Evolutionary conservation across 1,284 basidiomycete genomes (phyloP), one percentile per base, ranked within the genome.

Genomic region (Peniophora sp.): DNA sequence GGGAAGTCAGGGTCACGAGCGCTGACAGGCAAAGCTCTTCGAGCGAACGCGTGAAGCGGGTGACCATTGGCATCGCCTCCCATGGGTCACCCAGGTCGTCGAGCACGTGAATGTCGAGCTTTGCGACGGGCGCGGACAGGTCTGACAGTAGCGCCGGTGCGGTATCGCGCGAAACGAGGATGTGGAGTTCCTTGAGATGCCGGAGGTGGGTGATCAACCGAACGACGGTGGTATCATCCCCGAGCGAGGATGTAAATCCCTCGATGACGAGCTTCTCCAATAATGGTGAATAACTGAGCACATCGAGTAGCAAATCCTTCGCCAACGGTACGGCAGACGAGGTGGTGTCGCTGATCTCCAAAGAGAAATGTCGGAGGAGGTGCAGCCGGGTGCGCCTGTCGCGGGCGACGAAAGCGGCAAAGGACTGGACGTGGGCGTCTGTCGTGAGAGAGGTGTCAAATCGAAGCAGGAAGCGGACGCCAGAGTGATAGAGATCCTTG

Each of bases 51-150:
- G 43, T 15, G 43, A 45, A 45, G 17, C 43, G 43, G 20, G 43
- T 24, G 17, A 45, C 43, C 20, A 22, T 45, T 9, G 43, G 43
- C 20, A 45, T 22, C n/a, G 43, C 43, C 23, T 45, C 43, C 20
- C 18, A 45, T 22, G 43, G 43, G 18, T 45, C 43, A n/a, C 43
- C 43, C 12, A 45, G 23, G 23, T 45, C 43, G 43, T 45, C 43
- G 43, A 45, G 43, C 12, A 45, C 43, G n/a, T 45, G 18, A 20
- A 45, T 45, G 43, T 45, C 43, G 23, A 45, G 43, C 43, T 45
- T 45, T 20, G 15, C 20, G 20, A 45, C 43, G 43, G 43, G 43
- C 10, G 43, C 18, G 14, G 12, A 22, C n/a, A 45, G 20, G 10
- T 45, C 43, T 6, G 43, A 22, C 12, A 45, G 43, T 9, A 45